A percentile compares a stretch with the other conserved stretches of the same genome.
Evolutionary conservation across 2,329 filamentous ascomycete genomes (phyloP).

Genomic region (Achaetomium macrosporum): DNA sequence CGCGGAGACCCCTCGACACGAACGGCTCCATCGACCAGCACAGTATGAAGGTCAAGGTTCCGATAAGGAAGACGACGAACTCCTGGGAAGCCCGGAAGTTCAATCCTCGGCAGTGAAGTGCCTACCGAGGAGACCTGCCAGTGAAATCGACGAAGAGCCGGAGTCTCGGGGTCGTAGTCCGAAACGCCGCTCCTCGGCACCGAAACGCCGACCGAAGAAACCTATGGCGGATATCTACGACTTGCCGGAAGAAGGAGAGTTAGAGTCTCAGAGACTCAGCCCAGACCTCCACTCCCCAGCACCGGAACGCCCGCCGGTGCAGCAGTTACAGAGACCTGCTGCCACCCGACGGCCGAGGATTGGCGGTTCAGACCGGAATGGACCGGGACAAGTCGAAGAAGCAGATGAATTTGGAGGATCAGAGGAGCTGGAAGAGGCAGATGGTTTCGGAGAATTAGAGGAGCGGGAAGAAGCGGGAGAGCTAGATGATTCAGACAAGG

Average conservation of each 20-base stretch:
- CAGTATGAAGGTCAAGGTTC: not conserved
- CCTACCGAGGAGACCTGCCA: not conserved
- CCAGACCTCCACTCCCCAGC: not conserved
- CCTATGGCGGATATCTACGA: not conserved
- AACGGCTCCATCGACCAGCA: not conserved
- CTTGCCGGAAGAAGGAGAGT: conserved; percentile 1
- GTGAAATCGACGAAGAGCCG: not conserved
- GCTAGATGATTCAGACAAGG: not conserved
- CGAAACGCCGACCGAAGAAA: not conserved
- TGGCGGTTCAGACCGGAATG: no score
- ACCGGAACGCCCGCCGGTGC: not conserved
- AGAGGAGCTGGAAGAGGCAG: not conserved
- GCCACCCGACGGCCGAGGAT: no score
- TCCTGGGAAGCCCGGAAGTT: conserved; percentile 1
- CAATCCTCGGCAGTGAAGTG: conserved; percentile 2
- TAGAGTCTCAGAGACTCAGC: not conserved
- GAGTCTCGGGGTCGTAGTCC: not conserved
- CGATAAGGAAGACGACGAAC: not conserved
- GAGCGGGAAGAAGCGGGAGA: not conserved
- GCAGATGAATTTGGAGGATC: not conserved
- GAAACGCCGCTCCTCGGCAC: conserved; percentile 3
- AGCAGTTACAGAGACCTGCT: no score
- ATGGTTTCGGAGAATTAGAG: not conserved
- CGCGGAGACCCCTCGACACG: not conserved
- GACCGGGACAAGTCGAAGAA: not conserved